phyloP scores from a whole-genome alignment of 768 basidiomycete genomes.

The Pisolithus sp. region DNA sequence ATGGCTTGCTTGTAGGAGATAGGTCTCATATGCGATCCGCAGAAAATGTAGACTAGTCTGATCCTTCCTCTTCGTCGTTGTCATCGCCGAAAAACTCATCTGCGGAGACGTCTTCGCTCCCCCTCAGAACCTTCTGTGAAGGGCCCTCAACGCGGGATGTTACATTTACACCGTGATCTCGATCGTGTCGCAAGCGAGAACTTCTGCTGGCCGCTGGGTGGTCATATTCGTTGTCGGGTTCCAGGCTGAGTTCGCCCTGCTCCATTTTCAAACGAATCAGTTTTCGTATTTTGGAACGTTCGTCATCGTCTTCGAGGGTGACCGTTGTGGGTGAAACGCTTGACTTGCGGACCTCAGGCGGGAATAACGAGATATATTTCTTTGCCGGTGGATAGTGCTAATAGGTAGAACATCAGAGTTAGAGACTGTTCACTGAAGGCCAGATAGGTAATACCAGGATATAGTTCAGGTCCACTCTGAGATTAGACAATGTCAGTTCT shows the following conservation, averaged over 20 bases:
- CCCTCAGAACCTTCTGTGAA: slow-evolving; percentile 1
- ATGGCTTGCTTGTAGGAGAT: not conserved
- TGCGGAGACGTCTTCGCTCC: slow-evolving; percentile 9
- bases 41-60: slow-evolving; percentile 11
- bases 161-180: not conserved
- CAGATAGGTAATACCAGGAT: slow-evolving; percentile 51
- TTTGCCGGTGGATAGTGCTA: slow-evolving; percentile 80
- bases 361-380: slow-evolving; percentile 90
- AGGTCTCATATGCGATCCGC: not conserved
- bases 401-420: not conserved
- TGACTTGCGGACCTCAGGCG: slow-evolving; percentile 45
- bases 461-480: slow-evolving; percentile 89
- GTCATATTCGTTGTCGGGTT: slow-evolving; percentile 48
- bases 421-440: not conserved
- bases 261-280: slow-evolving; percentile 59
- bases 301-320: slow-evolving; percentile 33
- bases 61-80: slow-evolving; percentile 10
- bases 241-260: slow-evolving; percentile 46
- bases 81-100: slow-evolving; percentile 29
- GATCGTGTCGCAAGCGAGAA: not conserved
- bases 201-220: slow-evolving; percentile 4
- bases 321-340: slow-evolving; percentile 5
- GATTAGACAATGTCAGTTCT: slow-evolving; percentile 44
- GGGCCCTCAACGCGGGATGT: not conserved
- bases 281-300: slow-evolving; percentile 50